Base-by-base conservation (phyloP, 768 basidiomycete species). In the Suillus luteus region DNA sequence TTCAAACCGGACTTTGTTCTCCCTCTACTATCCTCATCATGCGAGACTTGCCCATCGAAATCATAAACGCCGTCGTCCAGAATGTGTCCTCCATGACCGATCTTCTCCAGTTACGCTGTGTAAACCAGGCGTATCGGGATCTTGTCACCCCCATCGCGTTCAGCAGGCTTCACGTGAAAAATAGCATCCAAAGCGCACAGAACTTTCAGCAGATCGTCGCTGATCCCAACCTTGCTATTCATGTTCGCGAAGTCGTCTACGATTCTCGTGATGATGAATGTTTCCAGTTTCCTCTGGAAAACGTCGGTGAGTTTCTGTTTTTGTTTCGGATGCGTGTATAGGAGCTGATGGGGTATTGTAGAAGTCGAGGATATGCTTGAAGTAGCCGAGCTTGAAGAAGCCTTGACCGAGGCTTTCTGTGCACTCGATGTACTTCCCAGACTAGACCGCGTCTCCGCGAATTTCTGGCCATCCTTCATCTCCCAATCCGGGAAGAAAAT, bases 391-490 rank as follows among this genome's bases (percentile, higher is more conserved):
- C 75, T 75, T 5, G 74, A 75, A 41, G 74, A 75, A 1, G 66
- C 48, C 15, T 69, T 75, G 35, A 71, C 68, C 17, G 74, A 75
- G 27, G 63, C 71, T 1, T 69, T 75, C 19, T 69, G 68, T 37
- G 38, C 69, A 5, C 64, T 75, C 1, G 22, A 69, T 1, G 46
- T 43, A 19, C 67, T 75, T 52, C 62, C 64, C 62, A 68, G 66
- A 40, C 68, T 75, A 3, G 63, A 67, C 43, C 63, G 60, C 9
- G 62, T 75, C 15, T 59, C 62, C 7, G 69, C 76, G 59, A 73
- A 69, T 60, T 75, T 75, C 38, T 75, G 74, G 74, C 74, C 74
- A 9, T 72, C 72, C 0, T 76, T 75, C 64, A 60, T 59, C 27
- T 70, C 73, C 8, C 67, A 72, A 17, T 38, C 22, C 6, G 74